Evolutionary conservation across 2,329 filamentous ascomycete genomes (phyloP), one percentile per base, ranked within the genome.

Genomic region (Chrysoporthe deuterocubensis): DNA sequence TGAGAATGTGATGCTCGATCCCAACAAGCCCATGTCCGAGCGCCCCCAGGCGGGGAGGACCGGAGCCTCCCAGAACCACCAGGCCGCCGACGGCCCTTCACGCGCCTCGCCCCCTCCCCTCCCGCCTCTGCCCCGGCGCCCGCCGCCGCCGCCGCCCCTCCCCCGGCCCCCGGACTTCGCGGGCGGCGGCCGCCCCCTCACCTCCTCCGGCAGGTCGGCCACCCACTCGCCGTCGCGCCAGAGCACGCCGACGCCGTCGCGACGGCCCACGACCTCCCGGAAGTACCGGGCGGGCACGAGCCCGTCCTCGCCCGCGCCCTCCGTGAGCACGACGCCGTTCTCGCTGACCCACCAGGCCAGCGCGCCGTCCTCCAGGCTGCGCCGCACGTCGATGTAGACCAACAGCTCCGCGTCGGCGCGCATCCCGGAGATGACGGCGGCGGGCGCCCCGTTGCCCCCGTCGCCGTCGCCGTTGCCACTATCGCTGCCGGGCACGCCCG

Each of bases 301-400:
- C 1, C 90, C 92, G 4, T 87, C 79, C 59, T 80, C 86, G 68
- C 86, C 75, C 2, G 80, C 81, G 64, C 81, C 88, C 73, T 88
- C 87, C 2, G 87, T 90, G 71, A 95, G 79, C 70, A 94, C 84
- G 9, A 95, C 92, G 1, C 88, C 90, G 75, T 95, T 95, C 72
- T 92, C 90, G 76, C 91, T 93, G 70, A 88, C 77, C 89, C 92
- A 96, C 86, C 94, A 97, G 74, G 84, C 83, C 71, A 93, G 83
- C 0, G 80, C 77, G 5, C 81, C 84, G 65, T 87, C 88, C 54
- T 80, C 80, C 73, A 97, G 76, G 72, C 92, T 90, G 74, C 82
- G 82, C 77, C 82, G 80, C 40, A 97, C 79, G 78, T 97, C 89
- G 67, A 97, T 81, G 78, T 92, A 92, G 40, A 97, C 85, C 70